These are phyloP conservation scores for Neonothopanus nambi DNA, from an alignment of 1,284 basidiomycete species.

Conservation along the genomic window DNA sequence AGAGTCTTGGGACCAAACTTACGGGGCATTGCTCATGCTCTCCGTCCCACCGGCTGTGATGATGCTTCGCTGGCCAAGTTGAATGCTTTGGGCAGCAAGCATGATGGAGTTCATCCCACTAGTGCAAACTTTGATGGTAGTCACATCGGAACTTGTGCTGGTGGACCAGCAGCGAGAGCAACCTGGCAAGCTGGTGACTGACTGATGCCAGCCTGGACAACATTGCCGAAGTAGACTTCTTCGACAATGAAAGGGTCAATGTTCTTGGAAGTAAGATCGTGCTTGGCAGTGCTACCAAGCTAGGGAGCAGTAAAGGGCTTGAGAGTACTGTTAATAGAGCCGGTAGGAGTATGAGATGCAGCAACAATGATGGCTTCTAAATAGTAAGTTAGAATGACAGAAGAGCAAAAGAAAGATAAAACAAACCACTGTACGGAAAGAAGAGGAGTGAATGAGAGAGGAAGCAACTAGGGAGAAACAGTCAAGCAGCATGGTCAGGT, in stretches of 20 bases:
- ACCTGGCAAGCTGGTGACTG: constrained; percentile 97
- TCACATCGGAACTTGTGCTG: constrained; percentile 89
- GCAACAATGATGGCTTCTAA: constrained; percentile 92
- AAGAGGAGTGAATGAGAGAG: constrained; percentile 28
- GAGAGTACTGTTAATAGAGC: constrained; percentile 88
- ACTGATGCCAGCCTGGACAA: constrained; percentile 94
- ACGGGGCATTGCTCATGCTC: constrained; percentile 97
- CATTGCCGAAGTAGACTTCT: constrained; percentile 97
- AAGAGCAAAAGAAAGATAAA: constrained; percentile 4
- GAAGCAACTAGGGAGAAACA: constrained; percentile 33
- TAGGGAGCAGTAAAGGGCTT: constrained; percentile 90
- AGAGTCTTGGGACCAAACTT: constrained; percentile 72
- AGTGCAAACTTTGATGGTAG: constrained; percentile 98
- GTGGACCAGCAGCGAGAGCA: constrained; percentile 85
- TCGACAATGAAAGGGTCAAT: constrained; percentile 84
- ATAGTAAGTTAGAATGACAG: constrained; percentile 27
- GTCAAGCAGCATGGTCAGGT: constrained; percentile 40
- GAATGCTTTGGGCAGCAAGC: constrained; percentile 89
- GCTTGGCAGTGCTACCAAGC: constrained; percentile 88
- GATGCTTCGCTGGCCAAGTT: constrained; percentile 82
- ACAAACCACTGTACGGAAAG: constrained; percentile 47
- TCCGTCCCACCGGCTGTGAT: constrained; percentile 97
- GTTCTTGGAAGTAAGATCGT: constrained; percentile 80
- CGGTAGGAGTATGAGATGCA: constrained; percentile 93
- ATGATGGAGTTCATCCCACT: constrained; percentile 95